Percentiles rank a stretch among this genome's conserved stretches.
These are phyloP conservation scores for Hyphodiscus sp. DNA, from an alignment of 2,329 filamentous ascomycete species.

Conservation along the genomic window DNA sequence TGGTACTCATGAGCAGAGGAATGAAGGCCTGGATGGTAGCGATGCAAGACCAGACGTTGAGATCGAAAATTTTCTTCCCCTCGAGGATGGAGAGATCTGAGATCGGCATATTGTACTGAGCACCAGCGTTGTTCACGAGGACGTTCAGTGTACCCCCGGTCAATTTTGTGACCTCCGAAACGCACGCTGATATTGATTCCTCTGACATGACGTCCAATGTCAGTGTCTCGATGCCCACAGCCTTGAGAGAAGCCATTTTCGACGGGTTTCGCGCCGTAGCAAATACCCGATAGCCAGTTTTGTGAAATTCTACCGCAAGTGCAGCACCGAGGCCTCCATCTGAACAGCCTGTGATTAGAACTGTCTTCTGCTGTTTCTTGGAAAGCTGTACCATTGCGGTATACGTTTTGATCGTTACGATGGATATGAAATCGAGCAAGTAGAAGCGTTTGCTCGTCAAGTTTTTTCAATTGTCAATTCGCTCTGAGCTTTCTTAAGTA, in stretches of 20 bases:
- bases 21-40: background rate
- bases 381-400: background rate
- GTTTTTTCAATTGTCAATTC: too few relatives aligned
- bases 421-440: background rate
- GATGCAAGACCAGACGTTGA: background rate
- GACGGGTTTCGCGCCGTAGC: conserved; percentile 34
- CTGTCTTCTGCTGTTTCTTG: conserved; percentile 12
- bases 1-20: background rate
- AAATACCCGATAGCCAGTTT: conserved; percentile 33
- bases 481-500: too few relatives aligned
- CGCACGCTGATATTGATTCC: conserved; percentile 31
- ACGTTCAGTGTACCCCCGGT: conserved; percentile 35
- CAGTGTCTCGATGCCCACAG: conserved; percentile 29
- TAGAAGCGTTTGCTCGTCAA: too few relatives aligned
- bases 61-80: background rate
- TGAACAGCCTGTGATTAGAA: conserved; percentile 36
- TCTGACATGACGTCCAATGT: conserved; percentile 35
- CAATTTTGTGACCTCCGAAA: conserved; percentile 26
- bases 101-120: background rate
- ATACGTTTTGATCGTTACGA: background rate
- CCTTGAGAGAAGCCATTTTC: conserved; percentile 28
- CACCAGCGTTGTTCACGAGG: conserved; percentile 40
- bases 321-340: conserved; percentile 35
- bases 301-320: conserved; percentile 34
- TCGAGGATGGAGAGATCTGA: background rate